Evolutionary conservation across 768 basidiomycete genomes (phyloP).

Genomic region (Porpolomopsis calyptriformis): DNA sequence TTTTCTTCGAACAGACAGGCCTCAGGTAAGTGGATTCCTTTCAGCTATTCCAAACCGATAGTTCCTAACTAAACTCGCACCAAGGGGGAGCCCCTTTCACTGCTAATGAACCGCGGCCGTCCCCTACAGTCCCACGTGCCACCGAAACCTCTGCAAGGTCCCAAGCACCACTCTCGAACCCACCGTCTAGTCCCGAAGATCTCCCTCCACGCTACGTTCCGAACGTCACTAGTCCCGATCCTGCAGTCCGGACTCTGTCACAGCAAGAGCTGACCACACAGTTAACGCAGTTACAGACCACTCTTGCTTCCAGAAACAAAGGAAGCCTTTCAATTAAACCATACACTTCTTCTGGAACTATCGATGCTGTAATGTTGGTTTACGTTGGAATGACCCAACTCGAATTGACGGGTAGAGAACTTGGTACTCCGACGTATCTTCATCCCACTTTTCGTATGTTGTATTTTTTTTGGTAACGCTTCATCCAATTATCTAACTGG

Average conservation of each 20-base stretch:
- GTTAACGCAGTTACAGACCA: slow-evolving; percentile 3
- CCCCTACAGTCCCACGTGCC: slow-evolving; percentile 1
- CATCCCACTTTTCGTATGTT: slow-evolving; percentile 6
- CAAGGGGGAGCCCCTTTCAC: neutral
- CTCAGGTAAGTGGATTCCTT: slow-evolving; percentile 1
- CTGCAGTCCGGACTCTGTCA: neutral
- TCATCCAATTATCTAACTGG: neutral
- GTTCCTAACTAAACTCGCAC: neutral
- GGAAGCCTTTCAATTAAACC: slow-evolving; percentile 3
- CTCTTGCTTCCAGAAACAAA: slow-evolving; percentile 2
- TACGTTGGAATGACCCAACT: slow-evolving; percentile 5
- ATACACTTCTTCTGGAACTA: neutral
- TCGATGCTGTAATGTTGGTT: slow-evolving; percentile 3
- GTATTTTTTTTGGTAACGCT: neutral
- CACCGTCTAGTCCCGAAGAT: neutral
- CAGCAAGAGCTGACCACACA: slow-evolving; percentile 4
- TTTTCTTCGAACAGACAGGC: neutral
- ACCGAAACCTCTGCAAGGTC: neutral
- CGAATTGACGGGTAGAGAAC: slow-evolving; percentile 4
- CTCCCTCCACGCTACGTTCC: neutral
- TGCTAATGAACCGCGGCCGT: neutral
- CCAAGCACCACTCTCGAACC: neutral
- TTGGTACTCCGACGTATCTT: slow-evolving; percentile 4
- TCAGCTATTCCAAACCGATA: neutral
- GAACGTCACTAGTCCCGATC: neutral